Conservation (phyloP, 495 filamentous ascomycete genomes). For the Bombardia bombarda region DNA sequence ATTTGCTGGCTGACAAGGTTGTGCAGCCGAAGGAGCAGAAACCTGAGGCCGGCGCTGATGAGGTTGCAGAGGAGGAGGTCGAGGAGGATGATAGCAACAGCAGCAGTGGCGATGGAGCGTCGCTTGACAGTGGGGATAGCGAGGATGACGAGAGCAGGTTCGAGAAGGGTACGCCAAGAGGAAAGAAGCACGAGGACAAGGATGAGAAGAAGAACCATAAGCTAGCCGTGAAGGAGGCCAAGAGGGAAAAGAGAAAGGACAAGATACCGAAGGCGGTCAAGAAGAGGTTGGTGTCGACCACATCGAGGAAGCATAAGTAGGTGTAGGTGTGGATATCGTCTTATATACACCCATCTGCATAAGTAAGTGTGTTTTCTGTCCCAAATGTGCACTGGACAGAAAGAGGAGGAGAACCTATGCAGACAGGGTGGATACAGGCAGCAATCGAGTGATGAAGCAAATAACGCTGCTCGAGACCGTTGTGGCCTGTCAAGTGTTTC, state of each 20-base stretch:
- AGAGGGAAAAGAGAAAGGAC: conserved; percentile 78
- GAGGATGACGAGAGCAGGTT: conserved; percentile 44
- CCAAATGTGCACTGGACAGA: neutral
- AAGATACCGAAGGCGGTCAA: conserved; percentile 96
- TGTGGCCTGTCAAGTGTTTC: neutral
- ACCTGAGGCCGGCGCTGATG: conserved; percentile 1
- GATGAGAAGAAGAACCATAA: conserved; percentile 86
- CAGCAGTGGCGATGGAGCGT: conserved; percentile 17
- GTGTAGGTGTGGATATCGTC: neutral
- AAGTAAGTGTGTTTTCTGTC: neutral
- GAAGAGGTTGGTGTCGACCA: conserved; percentile 57
- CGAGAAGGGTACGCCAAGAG: conserved; percentile 62
- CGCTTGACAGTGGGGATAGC: conserved; percentile 40
- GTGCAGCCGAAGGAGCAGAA: conserved; percentile 23
- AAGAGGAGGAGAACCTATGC: neutral
- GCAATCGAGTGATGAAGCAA: conserved; percentile 30
- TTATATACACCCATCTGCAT: neutral
- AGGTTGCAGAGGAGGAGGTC: conserved; percentile 30
- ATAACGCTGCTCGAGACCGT: conserved; percentile 8
- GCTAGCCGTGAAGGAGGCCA: conserved; percentile 84
- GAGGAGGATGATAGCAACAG: conserved; percentile 30
- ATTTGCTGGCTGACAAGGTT: conserved; percentile 66
- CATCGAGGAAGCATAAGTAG: conserved; percentile 31
- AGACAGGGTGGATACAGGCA: too few relatives aligned
- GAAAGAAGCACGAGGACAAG: conserved; percentile 88